phyloP scores from a whole-genome alignment of 2,329 filamentous ascomycete genomes.

The Ceratocystis variospora region DNA sequence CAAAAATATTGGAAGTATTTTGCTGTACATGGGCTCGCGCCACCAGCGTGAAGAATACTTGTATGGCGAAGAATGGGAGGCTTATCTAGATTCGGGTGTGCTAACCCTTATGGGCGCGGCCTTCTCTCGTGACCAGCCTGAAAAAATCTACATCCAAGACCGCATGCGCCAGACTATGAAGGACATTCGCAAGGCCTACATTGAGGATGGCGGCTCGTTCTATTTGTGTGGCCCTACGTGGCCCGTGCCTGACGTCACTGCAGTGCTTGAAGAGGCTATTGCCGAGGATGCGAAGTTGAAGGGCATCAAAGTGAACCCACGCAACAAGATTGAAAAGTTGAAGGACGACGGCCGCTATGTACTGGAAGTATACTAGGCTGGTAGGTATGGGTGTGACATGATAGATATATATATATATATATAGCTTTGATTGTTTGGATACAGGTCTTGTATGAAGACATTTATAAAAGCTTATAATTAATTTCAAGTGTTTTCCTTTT shows the following conservation, averaged over 20 bases:
- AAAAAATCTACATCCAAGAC: conserved; percentile 99
- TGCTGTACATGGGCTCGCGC: conserved; percentile 91
- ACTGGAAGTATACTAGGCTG: conserved; percentile 75
- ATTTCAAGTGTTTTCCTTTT: not conserved
- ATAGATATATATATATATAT: not conserved
- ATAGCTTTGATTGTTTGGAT: not conserved
- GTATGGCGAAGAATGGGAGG: conserved; percentile 98
- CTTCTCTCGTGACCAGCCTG: conserved; percentile 89
- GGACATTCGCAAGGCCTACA: conserved; percentile 75
- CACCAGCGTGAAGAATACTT: conserved; percentile 98
- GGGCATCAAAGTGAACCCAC: conserved; percentile 69
- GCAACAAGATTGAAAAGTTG: conserved; percentile 88
- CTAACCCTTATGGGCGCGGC: conserved; percentile 87
- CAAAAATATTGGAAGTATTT: conserved; percentile 82
- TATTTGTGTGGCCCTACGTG: conserved; percentile 97
- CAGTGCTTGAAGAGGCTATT: conserved; percentile 86
- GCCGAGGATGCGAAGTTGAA: conserved; percentile 53
- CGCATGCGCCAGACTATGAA: conserved; percentile 79
- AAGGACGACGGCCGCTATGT: conserved; percentile 95
- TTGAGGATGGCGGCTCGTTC: conserved; percentile 78
- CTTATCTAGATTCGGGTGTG: conserved; percentile 87
- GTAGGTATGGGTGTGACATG: not conserved
- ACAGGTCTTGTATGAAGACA: not conserved
- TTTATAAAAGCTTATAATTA: not conserved
- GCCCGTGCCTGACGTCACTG: conserved; percentile 94